These are phyloP conservation scores for Lactifluus echinatus DNA, from an alignment of 768 basidiomycete species.

Conservation along the genomic window DNA sequence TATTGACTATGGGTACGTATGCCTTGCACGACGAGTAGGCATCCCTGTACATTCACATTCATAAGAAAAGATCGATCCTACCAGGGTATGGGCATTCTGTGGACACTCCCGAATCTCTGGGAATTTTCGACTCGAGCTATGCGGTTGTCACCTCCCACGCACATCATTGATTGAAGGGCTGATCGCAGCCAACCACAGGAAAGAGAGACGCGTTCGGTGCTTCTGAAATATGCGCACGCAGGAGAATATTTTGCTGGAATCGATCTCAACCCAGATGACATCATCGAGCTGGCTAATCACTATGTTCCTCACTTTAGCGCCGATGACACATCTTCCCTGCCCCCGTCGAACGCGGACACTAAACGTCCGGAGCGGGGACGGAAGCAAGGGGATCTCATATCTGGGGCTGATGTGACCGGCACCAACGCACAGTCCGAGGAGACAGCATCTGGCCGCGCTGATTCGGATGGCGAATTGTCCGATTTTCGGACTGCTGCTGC, in stretches of 20 bases:
- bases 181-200: conserved; percentile 20
- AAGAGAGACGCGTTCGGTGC: conserved; percentile 23
- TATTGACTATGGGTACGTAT: not conserved
- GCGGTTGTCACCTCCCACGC: conserved; percentile 18
- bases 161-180: not conserved
- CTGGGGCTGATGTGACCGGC: not conserved
- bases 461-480: conserved; percentile 20
- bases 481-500: not conserved
- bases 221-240: conserved; percentile 28
- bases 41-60: not conserved
- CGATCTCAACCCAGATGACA: conserved; percentile 26
- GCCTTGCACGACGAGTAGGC: not conserved
- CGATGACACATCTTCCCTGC: not conserved
- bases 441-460: conserved; percentile 16
- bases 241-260: conserved; percentile 26
- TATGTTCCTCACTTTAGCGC: conserved; percentile 21
- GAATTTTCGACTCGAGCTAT: conserved; percentile 22
- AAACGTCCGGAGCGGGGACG: not conserved
- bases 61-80: not conserved
- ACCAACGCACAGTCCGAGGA: conserved; percentile 1
- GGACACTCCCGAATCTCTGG: not conserved
- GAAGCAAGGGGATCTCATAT: not conserved
- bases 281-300: conserved; percentile 20
- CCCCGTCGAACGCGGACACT: not conserved
- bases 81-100: not conserved